Conservation (phyloP, 768 basidiomycete genomes). For the Kondoa subrosea region DNA sequence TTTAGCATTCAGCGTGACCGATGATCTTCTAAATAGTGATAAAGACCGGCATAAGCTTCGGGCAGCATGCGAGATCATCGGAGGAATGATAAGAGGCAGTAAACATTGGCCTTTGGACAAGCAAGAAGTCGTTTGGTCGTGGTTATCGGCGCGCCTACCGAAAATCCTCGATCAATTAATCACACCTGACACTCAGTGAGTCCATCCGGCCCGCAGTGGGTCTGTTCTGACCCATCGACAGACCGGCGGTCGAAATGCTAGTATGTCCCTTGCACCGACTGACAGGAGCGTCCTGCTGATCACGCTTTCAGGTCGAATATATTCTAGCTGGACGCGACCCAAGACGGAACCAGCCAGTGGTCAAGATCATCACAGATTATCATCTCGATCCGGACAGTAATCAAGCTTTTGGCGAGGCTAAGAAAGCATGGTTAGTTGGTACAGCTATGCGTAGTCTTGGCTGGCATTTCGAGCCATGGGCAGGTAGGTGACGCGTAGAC, state of each 20-base stretch:
- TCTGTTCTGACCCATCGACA: slow-evolving; percentile 30
- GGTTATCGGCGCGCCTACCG: slow-evolving; percentile 54
- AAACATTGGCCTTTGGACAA: slow-evolving; percentile 71
- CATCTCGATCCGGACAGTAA: slow-evolving; percentile 55
- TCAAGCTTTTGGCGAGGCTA: slow-evolving; percentile 59
- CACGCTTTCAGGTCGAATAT: slow-evolving; percentile 39
- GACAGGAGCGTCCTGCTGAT: not conserved
- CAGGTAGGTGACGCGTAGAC: slow-evolving; percentile 46
- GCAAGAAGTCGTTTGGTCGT: slow-evolving; percentile 56
- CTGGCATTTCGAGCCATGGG: slow-evolving; percentile 68
- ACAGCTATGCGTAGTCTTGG: slow-evolving; percentile 39
- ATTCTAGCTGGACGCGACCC: slow-evolving; percentile 65
- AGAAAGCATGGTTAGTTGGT: slow-evolving; percentile 21
- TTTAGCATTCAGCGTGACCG: slow-evolving; percentile 33
- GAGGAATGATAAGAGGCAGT: slow-evolving; percentile 41
- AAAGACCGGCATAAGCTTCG: slow-evolving; percentile 73
- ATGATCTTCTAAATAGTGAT: slow-evolving; percentile 47
- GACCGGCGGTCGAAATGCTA: not conserved
- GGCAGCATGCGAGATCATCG: slow-evolving; percentile 51
- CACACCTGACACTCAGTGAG: slow-evolving; percentile 60
- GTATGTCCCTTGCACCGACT: not conserved
- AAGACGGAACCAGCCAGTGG: slow-evolving; percentile 58
- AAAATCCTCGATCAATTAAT: slow-evolving; percentile 48
- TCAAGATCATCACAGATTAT: slow-evolving; percentile 52
- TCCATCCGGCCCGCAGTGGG: slow-evolving; percentile 69